Conservation (phyloP, 768 basidiomycete genomes). For the Auriculariales sp. region DNA sequence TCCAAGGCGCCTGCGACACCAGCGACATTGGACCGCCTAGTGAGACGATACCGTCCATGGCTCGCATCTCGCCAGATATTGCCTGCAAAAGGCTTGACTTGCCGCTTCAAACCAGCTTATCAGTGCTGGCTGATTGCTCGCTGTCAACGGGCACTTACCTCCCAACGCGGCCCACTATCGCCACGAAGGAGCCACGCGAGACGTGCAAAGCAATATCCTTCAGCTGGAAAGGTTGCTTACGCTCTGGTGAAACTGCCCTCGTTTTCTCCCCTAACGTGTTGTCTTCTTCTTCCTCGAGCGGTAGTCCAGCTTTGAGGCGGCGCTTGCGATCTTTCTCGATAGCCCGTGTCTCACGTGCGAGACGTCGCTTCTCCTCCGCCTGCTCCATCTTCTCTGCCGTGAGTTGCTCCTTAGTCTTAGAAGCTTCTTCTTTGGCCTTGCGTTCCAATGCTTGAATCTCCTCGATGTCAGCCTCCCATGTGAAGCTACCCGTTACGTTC, state of each 20-base stretch:
- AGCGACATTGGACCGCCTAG: slow-evolving; percentile 45
- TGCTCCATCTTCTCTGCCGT: slow-evolving; percentile 8
- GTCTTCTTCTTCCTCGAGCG: not conserved
- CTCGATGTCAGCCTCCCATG: slow-evolving; percentile 27
- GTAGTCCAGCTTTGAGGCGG: not conserved
- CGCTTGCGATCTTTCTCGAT: not conserved
- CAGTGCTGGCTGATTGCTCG: too few relatives aligned
- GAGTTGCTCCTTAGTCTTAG: slow-evolving; percentile 7
- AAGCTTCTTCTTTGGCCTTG: not conserved
- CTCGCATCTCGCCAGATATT: slow-evolving; percentile 34
- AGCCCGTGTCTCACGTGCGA: not conserved
- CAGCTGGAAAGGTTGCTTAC: slow-evolving; percentile 31
- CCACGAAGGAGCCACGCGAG: slow-evolving; percentile 45
- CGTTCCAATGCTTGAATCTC: not conserved
- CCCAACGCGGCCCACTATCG: slow-evolving; percentile 63
- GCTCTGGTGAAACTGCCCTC: not conserved
- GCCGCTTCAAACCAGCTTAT: too few relatives aligned
- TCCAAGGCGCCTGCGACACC: slow-evolving; percentile 50
- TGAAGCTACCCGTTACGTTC: slow-evolving; percentile 33
- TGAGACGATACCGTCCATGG: slow-evolving; percentile 35
- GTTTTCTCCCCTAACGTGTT: not conserved
- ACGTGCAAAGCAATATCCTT: slow-evolving; percentile 30
- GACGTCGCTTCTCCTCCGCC: slow-evolving; percentile 23
- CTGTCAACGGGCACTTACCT: too few relatives aligned
- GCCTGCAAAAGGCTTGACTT: slow-evolving; percentile 23